These are phyloP conservation scores for Lodderomyces orthopsilosis DNA, from an alignment of 1,139 yeast species.

Conservation along the genomic window DNA sequence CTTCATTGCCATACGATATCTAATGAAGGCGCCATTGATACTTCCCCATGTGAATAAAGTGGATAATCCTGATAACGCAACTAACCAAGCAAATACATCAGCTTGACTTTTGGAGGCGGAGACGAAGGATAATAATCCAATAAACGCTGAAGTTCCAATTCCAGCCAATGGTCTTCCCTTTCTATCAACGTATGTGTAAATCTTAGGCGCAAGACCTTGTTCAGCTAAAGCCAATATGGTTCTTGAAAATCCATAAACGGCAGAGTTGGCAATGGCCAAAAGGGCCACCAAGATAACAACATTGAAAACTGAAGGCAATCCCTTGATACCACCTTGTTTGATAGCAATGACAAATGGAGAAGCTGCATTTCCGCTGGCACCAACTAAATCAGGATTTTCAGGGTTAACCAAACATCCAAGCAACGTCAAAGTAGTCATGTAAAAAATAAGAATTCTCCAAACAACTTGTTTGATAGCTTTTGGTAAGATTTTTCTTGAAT, in stretches of 20 bases:
- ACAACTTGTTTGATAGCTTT: conserved; percentile 44
- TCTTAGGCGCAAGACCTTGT: conserved; percentile 39
- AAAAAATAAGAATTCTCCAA: conserved; percentile 41
- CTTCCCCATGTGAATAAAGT: conserved; percentile 45
- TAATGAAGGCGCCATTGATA: conserved; percentile 35
- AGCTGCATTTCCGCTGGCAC: conserved; percentile 26
- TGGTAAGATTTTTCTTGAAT: conserved; percentile 40
- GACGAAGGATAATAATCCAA: conserved; percentile 42
- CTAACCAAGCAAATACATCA: conserved; percentile 40
- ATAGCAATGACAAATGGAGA: conserved; percentile 47
- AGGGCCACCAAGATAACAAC: conserved; percentile 41
- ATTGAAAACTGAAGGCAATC: conserved; percentile 42
- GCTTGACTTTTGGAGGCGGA: conserved; percentile 38
- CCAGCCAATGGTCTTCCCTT: conserved; percentile 45
- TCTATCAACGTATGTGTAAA: conserved; percentile 38
- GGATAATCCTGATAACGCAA: conserved; percentile 41
- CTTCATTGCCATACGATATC: conserved; percentile 38
- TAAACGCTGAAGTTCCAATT: conserved; percentile 29
- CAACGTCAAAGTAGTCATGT: conserved; percentile 40
- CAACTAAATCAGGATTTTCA: conserved; percentile 27
- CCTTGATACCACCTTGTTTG: conserved; percentile 39
- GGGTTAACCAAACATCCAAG: conserved; percentile 42
- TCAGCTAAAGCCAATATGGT: conserved; percentile 41
- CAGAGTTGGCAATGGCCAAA: conserved; percentile 45
- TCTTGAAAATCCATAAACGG: conserved; percentile 45